Evolutionary conservation across 371 early-diverging fungal species (phyloP).

Genomic region (Mucor piriformis): DNA sequence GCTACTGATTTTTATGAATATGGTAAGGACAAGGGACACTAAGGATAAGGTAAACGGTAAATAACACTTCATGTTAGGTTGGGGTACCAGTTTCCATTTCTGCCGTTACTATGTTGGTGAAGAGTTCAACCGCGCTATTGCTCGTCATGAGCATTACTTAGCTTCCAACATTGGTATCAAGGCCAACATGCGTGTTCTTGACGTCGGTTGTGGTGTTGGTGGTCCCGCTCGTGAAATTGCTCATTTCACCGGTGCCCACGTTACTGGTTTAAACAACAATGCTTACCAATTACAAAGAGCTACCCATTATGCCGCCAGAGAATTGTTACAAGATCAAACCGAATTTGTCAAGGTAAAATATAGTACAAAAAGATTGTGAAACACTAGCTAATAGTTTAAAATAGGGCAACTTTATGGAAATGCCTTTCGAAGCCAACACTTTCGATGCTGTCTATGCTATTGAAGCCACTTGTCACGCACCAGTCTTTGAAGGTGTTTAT

Average conservation of each 20-base stretch:
- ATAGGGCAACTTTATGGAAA: constrained; percentile 90
- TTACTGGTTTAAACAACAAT: constrained; percentile 95
- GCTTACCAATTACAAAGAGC: constrained; percentile 90
- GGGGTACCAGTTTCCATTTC: constrained; percentile 94
- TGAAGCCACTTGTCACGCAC: constrained; percentile 92
- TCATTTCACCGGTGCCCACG: constrained; percentile 84
- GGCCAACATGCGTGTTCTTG: constrained; percentile 73
- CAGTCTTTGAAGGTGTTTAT: constrained; percentile 82
- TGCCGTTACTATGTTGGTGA: constrained; percentile 79
- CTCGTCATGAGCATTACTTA: constrained; percentile 90
- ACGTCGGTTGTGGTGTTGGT: constrained; percentile 93
- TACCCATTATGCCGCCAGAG: constrained; percentile 67
- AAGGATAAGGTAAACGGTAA: background rate
- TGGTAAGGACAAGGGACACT: constrained; percentile 23
- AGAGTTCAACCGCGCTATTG: constrained; percentile 79
- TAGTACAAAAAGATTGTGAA: background rate
- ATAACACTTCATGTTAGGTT: constrained; percentile 28
- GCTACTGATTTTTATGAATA: constrained; percentile 88
- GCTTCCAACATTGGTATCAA: constrained; percentile 75
- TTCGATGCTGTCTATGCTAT: constrained; percentile 92
- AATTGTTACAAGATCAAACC: constrained; percentile 62
- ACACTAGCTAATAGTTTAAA: background rate
- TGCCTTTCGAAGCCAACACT: constrained; percentile 81
- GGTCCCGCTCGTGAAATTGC: constrained; percentile 93
- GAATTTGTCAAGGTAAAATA: constrained; percentile 62